Evolutionary conservation across 495 filamentous ascomycete genomes (phyloP).

Genomic region (Tirmania nivea): DNA sequence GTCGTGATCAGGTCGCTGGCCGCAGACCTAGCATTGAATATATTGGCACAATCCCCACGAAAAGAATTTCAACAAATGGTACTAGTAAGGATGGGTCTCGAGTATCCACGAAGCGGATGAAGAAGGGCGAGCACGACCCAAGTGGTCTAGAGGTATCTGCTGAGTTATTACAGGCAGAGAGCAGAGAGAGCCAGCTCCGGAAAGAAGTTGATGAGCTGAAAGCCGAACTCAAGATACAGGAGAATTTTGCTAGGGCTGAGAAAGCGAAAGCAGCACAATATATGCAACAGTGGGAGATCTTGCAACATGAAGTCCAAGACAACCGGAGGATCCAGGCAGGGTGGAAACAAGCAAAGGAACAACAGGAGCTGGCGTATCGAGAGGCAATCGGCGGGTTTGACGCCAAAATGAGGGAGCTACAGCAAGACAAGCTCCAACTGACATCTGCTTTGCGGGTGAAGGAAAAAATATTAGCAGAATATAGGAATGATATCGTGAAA

Average conservation of each 20-base stretch:
- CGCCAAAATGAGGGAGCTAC: background rate
- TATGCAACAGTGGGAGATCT: background rate
- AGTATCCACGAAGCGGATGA: background rate
- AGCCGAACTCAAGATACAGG: background rate
- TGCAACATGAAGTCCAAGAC: background rate
- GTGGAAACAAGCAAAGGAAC: background rate
- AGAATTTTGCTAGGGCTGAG: background rate
- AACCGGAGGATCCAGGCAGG: background rate
- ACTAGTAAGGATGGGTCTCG: background rate
- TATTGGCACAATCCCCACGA: background rate
- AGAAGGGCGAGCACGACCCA: background rate
- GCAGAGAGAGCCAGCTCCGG: background rate
- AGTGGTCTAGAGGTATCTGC: background rate
- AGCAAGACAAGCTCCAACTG: background rate
- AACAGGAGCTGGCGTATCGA: background rate
- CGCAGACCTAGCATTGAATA: background rate
- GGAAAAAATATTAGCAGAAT: background rate
- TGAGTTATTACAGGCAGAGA: background rate
- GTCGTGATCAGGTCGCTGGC: background rate
- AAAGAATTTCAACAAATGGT: background rate
- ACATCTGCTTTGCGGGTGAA: background rate
- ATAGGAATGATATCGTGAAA: background rate
- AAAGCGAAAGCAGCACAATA: background rate
- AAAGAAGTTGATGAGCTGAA: background rate
- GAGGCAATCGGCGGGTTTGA: no score